phyloP scores from a whole-genome alignment of 2,329 filamentous ascomycete species.

The Septoria linicola region DNA sequence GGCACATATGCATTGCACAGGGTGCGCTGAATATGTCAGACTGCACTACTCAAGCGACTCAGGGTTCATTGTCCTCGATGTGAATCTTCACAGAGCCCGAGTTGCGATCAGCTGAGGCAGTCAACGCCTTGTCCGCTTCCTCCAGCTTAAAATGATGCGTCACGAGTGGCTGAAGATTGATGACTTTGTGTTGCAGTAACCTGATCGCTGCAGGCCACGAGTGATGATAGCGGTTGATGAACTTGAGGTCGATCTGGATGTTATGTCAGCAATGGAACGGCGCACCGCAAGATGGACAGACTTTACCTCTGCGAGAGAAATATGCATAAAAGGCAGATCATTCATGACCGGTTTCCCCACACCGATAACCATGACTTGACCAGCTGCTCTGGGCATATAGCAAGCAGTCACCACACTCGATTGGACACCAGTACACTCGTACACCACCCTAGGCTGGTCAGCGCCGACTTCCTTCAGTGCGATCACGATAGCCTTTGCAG shows the following conservation, averaged over 20 bases:
- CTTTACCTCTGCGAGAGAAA: constrained; percentile 33
- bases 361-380: constrained; percentile 40
- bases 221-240: constrained; percentile 69
- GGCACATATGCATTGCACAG: too few relatives aligned
- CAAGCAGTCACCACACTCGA: constrained; percentile 36
- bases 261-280: constrained; percentile 1
- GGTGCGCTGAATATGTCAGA: not conserved
- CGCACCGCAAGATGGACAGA: not conserved
- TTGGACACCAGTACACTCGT: constrained; percentile 40
- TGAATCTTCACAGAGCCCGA: constrained; percentile 62
- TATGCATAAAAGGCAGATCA: constrained; percentile 41
- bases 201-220: constrained; percentile 68
- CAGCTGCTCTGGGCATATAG: constrained; percentile 29
- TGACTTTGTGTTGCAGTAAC: constrained; percentile 57
- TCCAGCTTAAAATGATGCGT: constrained; percentile 65
- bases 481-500: constrained; percentile 29
- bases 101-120: constrained; percentile 52
- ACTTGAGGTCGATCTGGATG: constrained; percentile 57
- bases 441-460: constrained; percentile 33
- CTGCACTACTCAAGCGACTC: not conserved
- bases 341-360: constrained; percentile 39
- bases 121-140: constrained; percentile 58
- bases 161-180: constrained; percentile 62
- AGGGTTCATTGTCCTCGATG: constrained; percentile 49
- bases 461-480: constrained; percentile 27